Evolutionary conservation across 257 asterid genomes (phyloP), one percentile per base, ranked within the genome.

Genomic region (Solanum bukasovii): DNA sequence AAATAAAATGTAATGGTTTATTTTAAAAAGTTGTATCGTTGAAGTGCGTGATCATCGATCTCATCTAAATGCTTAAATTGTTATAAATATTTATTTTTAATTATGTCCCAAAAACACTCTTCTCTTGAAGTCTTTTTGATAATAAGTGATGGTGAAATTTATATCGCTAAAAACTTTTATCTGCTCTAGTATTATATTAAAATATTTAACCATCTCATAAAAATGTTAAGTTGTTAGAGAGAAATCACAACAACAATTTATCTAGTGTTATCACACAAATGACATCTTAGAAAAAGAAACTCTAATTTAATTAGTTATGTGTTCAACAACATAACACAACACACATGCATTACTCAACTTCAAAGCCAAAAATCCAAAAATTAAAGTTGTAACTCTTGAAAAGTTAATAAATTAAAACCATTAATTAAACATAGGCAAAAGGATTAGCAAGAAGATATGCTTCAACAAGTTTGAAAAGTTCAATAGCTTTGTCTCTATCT

Each of bases 381-480:
- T 7, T 40, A 77, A 79, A 44, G 5, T 79, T 44, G 67, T 6
- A 27, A 79, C 9, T 20, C 52, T 71, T 81, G 27, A 81, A 81
- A 7, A 46, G 23, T 42, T 46, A n/a, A 81, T 46, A 46, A 13
- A n/a, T 3, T 56, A 18, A 73, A 12, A 71, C 38, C 13, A n/a
- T 27, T 63, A 21, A 31, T 70, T 87, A 83, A 68, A 29, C 37
- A 81, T 90, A 90, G 31, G 83, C 65, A 29, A 72, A 84, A 20
- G 93, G 92, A 40, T 91, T 88, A 18, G 91, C 93, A 5, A 37
- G 59, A 40, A 92, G 89, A 67, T 90, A 87, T 6, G 89, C 86
- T 65, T 93, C 94, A 49, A 87, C 88, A 23, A 91, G 92, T 88
- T 90, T 89, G 89, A 90, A 86, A 86, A 93, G 83, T 10, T 31